Evolutionary conservation across 805 yeast species (phyloP), one percentile per base, ranked within the genome.

Genomic region (Saccharomyces jurei): DNA sequence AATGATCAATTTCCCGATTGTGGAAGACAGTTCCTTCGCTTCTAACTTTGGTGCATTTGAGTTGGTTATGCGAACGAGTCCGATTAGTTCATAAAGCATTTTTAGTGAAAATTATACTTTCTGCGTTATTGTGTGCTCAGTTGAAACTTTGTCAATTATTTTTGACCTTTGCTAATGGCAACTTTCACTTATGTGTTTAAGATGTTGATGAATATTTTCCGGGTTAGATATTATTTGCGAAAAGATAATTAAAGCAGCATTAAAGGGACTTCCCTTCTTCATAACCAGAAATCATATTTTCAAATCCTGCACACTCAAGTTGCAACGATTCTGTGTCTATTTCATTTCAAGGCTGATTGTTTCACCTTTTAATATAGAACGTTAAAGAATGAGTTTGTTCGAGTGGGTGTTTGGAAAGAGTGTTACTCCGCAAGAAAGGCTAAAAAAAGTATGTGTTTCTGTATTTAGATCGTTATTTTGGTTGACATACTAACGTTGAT

Each of bases 381-480:
- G 22, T 17, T 17, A 17, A 41, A 52, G 27, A 14, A 82, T 83
- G 87, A 80, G 81, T 63, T 67, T 86, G 63, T 81, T 94, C 60
- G 96, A 91, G 65, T 94, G 98, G 98, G 89, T 88, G 28, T 94
- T 94, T 73, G 99, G 99, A 9, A 88, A 89, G 77, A 81, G 86
- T 67, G 74, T 87, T 58, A 89, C 98, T 50, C 98, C 99, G 10
- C 97, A 91, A 68, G 99, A 94, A 73, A 80, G 90, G 69, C 81
- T 94, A 68, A 83, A 97, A 59, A 92, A 83, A 64, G 80, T 76
- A 64, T 52, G 77, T 65, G 11, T 30, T 31, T 28, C 14, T 47
- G 29, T 17, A 27, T 26, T 32, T 17, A 4, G 31, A 21, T 27
- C 10, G 31, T 21, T 28, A 28, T 28, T 27, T 28, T 27, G 17